Base-by-base conservation (phyloP, 2,329 filamentous ascomycete genomes). In the Helicocarpus griseus region DNA sequence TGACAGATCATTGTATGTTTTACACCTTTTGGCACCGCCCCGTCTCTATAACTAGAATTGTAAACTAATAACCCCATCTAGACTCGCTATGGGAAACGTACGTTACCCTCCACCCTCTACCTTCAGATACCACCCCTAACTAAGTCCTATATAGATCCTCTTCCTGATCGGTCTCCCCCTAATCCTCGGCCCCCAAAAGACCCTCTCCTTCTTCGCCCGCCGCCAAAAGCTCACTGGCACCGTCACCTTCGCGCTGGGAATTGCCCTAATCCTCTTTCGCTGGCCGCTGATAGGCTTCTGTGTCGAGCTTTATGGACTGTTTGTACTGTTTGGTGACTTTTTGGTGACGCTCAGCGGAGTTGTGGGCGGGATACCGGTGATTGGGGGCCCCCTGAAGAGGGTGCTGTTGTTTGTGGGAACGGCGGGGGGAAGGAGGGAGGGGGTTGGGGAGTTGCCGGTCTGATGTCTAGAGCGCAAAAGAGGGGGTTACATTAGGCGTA, bases 31-130 rank as follows among this genome's bases (percentile, higher is more conserved):
- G 28, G 26, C 47, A 31, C 47, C 45, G 33, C 21, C 39, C 8
- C 40, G 2, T n/a, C 21, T 55, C 51, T 44, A 50, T 44, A 17
- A 45, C 26, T n/a, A 47, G 2, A 13, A 22, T n/a, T n/a, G n/a
- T 9, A 39, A 48, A 22, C 29, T 36, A 35, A 38, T 29, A n/a
- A 19, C 53, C 51, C 24, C 54, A 22, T 22, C 6, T 58, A 93
- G 87, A 82, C 82, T 98, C 52, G 91, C 91, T 60, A 97, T 97
- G 93, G 93, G 93, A 73, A 97, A 97, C 66, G 86, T 91, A 79
- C 63, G 75, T 66, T 47, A 50, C 40, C 51, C 54, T 56, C 39
- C 50, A n/a, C n/a, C 39, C 45, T 49, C 46, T 40, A 31, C 24
- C 48, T 40, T 19, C 36, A 40, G 21, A 9, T 26, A 14, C 43